Base-by-base conservation (phyloP, 2,329 filamentous ascomycete species). In the Triangularia setosa region DNA sequence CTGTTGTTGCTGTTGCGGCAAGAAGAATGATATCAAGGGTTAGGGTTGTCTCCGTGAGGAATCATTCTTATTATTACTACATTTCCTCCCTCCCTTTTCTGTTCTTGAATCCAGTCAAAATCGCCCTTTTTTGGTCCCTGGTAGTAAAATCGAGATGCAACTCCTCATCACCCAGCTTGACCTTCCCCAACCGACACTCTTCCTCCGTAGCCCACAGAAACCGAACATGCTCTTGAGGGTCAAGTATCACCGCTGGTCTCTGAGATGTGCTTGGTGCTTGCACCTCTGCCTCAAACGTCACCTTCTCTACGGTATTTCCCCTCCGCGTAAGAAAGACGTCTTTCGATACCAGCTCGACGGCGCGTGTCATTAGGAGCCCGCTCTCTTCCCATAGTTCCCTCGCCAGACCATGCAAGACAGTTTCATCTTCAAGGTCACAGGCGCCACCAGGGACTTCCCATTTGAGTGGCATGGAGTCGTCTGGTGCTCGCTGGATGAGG, bases 381-480 rank as follows among this genome's bases (percentile, higher is more conserved):
- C 75, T 69, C 70, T 81, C 79, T 70, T 81, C 79, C 73, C 72
- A 76, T 4, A 81, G 68, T 68, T 81, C 79, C 25, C 79, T 73
- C 5, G 75, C 76, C 0, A 75, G 71, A 2, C 69, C 74, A 60
- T 76, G 69, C 16, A 80, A 70, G 8, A 81, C 71, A 2, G 69
- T 77, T 55, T 68, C 61, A 58, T 79, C 78, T 1, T 74, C 72
- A 1, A 64, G 28, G 61, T 80, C 78, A 55, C 73, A 74, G 0
- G 70, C 78, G 18, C 79, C 79, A 55, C 79, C 79, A 1, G 79
- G 78, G 11, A 75, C 65, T 65, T 81, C 79, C 79, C 79, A 81
- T 12, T 62, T 69, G 55, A 75, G 66, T 0, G 79, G 79, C 72
- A 77, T 75, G 8, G 72, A 76, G 67, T 79, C 78, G 63, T 73